These are phyloP conservation scores for Saccharomyces eubayanus DNA, from an alignment of 805 yeast genomes.

Conservation along the genomic window DNA sequence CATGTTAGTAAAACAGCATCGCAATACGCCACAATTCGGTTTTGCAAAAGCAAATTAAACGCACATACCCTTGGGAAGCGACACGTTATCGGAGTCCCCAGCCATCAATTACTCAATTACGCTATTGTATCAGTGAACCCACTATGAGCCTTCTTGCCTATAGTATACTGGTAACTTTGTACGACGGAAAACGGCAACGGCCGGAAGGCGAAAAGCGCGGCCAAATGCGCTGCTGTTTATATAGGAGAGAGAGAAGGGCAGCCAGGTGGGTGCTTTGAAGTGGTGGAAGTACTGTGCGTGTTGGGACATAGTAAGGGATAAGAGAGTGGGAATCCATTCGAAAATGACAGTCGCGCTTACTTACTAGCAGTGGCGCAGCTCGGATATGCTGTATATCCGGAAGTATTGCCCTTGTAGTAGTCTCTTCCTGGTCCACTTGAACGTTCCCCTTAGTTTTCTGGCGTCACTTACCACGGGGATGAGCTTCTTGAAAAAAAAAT, in stretches of 20 bases:
- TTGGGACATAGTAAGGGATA: background rate
- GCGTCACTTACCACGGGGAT: background rate
- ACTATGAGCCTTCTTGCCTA: constrained; percentile 3
- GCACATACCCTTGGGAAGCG: constrained; percentile 35
- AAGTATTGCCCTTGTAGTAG: background rate
- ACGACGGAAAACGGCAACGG: background rate
- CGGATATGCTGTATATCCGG: background rate
- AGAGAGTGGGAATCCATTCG: background rate
- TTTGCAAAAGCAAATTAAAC: background rate
- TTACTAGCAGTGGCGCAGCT: background rate
- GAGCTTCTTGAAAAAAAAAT: background rate
- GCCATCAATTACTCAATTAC: constrained; percentile 11
- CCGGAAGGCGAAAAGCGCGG: constrained; percentile 4
- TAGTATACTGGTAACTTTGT: background rate
- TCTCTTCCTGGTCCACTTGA: background rate
- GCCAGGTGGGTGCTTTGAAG: background rate
- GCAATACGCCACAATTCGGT: background rate
- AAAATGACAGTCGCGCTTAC: background rate
- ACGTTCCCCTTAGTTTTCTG: background rate
- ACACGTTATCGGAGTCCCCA: constrained; percentile 33
- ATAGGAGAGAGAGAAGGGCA: background rate
- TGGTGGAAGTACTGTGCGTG: background rate
- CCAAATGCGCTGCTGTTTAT: constrained; percentile 2
- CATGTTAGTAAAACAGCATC: constrained; percentile 1
- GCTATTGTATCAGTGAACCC: constrained; percentile 8